A percentile compares a stretch with the other conserved stretches of the same genome.
Evolutionary conservation across 257 asterid genomes (phyloP).

Genomic region (Rehmannia glutinosa): DNA sequence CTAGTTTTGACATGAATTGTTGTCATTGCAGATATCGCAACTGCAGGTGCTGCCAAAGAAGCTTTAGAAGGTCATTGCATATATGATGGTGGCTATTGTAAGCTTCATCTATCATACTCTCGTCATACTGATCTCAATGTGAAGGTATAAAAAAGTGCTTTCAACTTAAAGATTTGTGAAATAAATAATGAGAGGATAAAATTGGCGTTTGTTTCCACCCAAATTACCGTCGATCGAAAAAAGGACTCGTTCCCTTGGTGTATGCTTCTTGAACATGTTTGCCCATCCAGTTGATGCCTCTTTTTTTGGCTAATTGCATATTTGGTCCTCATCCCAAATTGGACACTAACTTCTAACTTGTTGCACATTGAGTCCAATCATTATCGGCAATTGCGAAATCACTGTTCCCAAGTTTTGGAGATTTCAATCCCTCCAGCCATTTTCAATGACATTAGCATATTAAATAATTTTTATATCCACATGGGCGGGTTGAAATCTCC

Average conservation of each 20-base stretch:
- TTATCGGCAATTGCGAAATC: no score
- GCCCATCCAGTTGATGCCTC: constrained; percentile 8
- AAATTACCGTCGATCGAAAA: constrained; percentile 11
- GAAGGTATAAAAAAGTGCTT: constrained; percentile 62
- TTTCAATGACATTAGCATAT: no score
- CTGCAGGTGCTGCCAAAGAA: constrained; percentile 69
- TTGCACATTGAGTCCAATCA: no score
- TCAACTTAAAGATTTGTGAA: constrained; percentile 25
- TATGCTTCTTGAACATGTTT: constrained; percentile 27
- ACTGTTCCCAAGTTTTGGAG: no score
- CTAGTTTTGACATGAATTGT: constrained; percentile 8
- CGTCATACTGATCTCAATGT: constrained; percentile 96
- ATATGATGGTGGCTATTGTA: constrained; percentile 98
- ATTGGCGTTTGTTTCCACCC: constrained; percentile 15
- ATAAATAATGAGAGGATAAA: constrained; percentile 5
- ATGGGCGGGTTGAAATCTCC: no score
- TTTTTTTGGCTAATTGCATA: no score
- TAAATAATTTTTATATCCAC: no score
- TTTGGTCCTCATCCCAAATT: no score
- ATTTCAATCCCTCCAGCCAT: no score
- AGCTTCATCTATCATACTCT: constrained; percentile 96
- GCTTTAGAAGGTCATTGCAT: constrained; percentile 92
- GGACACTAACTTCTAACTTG: no score
- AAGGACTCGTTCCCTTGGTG: constrained; percentile 17
- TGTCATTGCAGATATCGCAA: constrained; percentile 48